Conservation (phyloP, 1,284 basidiomycete genomes). For the Ceratobasidium sp. region DNA sequence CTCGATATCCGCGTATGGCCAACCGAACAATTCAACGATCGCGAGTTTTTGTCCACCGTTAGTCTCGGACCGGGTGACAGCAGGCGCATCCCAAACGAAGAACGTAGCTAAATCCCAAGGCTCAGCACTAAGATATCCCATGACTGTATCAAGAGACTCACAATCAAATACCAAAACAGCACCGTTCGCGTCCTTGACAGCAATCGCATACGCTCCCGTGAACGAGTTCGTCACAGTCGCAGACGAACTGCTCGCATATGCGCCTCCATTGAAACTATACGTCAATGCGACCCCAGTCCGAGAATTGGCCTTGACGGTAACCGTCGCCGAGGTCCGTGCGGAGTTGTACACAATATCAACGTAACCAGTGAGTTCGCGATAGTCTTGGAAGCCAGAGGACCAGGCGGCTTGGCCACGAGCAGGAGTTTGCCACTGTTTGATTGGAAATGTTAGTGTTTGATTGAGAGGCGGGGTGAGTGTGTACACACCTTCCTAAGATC, state of each 20-base stretch:
- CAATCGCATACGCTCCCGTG: slow-evolving; percentile 36
- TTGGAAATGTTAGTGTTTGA: background rate
- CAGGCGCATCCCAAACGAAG: slow-evolving; percentile 39
- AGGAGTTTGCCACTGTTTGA: slow-evolving; percentile 38
- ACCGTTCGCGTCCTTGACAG: slow-evolving; percentile 33
- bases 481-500: slow-evolving; percentile 27
- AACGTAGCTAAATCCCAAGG: slow-evolving; percentile 7
- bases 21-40: slow-evolving; percentile 40
- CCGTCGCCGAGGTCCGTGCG: slow-evolving; percentile 38
- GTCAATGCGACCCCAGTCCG: slow-evolving; percentile 24
- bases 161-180: slow-evolving; percentile 29
- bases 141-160: background rate
- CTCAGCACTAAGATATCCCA: background rate
- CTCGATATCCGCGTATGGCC: slow-evolving; percentile 43
- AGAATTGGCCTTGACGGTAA: slow-evolving; percentile 42
- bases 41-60: slow-evolving; percentile 39
- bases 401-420: slow-evolving; percentile 16
- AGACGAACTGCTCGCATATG: slow-evolving; percentile 14
- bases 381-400: slow-evolving; percentile 43
- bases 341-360: slow-evolving; percentile 42
- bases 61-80: slow-evolving; percentile 29
- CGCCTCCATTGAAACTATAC: slow-evolving; percentile 38
- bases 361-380: slow-evolving; percentile 43
- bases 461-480: background rate
- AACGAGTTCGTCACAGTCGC: slow-evolving; percentile 41